These are phyloP conservation scores for Parietaria judaica DNA, from an alignment of 306 rosid species.

Conservation along the genomic window DNA sequence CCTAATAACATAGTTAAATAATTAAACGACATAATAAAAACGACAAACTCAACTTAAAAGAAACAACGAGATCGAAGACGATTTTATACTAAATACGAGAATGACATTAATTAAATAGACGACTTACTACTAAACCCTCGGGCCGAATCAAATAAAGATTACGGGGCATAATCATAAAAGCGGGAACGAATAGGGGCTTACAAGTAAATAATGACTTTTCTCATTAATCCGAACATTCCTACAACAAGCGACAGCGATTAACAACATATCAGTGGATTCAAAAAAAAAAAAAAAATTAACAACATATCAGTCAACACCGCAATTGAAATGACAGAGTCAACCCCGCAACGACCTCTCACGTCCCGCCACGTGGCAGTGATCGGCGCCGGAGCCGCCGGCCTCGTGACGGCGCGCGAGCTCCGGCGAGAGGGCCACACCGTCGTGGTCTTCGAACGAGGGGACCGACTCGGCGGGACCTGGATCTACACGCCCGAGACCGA, in stretches of 20 bases:
- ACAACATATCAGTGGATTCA: background rate
- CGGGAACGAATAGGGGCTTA: too few species aligned
- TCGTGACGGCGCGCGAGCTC: constrained; percentile 31
- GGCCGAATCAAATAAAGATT: too few species aligned
- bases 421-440: constrained; percentile 23
- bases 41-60: too few species aligned
- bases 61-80: too few species aligned
- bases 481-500: constrained; percentile 24
- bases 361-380: constrained; percentile 29
- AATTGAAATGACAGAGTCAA: background rate
- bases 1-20: too few species aligned
- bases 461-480: constrained; percentile 32
- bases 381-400: constrained; percentile 29
- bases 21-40: too few species aligned
- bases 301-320: too few species aligned
- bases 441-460: constrained; percentile 25
- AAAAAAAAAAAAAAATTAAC: too few species aligned
- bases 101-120: too few species aligned
- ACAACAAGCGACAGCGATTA: background rate
- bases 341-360: background rate
- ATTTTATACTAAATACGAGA: too few species aligned
- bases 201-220: background rate
- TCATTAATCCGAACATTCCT: background rate
- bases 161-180: too few species aligned
- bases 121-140: too few species aligned